Evolutionary conservation across 768 basidiomycete species (phyloP), one percentile per base, ranked within the genome.

Genomic region (Cyclocybe aegerita): DNA sequence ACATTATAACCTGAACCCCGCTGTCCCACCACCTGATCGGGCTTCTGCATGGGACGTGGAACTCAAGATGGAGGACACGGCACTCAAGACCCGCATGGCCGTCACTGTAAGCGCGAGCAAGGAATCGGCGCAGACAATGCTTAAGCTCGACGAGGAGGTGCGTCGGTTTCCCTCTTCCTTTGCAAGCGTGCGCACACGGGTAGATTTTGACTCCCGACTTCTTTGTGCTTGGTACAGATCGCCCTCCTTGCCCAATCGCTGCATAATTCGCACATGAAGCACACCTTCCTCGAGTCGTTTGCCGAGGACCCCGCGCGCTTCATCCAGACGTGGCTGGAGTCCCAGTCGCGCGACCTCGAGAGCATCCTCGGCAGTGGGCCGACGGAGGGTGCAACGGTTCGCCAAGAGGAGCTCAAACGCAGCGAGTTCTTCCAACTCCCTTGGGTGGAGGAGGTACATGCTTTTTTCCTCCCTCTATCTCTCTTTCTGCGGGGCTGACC

Each of bases 391-490:
- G 76, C 82, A 62, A 84, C 84, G 2, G 79, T 95, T 8, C 72
- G 90, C n/a, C 90, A 90, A 50, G 93, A 96, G 57, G 93, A 97
- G 64, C 70, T 97, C 47, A 80, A 86, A 54, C 72, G 92, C 45
- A 93, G 90, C 61, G 93, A 97, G 65, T 89, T 93, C 70, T 98
- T 97, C 79, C 76, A 79, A 54, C 67, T 96, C 62, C 90, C 93
- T 4, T 98, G 94, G 94, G 93, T 97, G 9, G 86, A 89, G 58
- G 83, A 84, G 74, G 79, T 77, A 52, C 10, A 69, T 50, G 12
- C 4, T 30, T 16, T n/a, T 40, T 52, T 38, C 42, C 41, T 35
- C 45, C 11, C n/a, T n/a, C 34, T 35, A 14, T n/a, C 10, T 23
- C 38, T n/a, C 17, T 23, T 58, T 46, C 10, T 29, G 48, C 10